Conservation (phyloP, 2,329 filamentous ascomycete species). For the Phaeosphaeria sp. region DNA sequence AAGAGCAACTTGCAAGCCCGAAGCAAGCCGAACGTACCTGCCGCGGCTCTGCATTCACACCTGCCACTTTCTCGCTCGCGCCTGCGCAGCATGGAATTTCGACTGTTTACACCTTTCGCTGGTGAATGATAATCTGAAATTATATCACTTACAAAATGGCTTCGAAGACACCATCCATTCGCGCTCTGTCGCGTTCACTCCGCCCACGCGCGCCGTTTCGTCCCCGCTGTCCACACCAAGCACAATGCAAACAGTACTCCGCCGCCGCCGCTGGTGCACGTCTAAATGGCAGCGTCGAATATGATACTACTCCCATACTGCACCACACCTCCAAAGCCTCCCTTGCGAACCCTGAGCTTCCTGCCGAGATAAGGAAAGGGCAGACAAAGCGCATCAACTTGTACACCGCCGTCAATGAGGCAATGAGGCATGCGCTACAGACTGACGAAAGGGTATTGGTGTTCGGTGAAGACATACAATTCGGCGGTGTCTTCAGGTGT, state of each 20-base stretch:
- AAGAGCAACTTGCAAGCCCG: conserved; percentile 18
- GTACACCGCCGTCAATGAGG: conserved; percentile 92
- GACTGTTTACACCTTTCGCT: neutral
- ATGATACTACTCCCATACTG: conserved; percentile 79
- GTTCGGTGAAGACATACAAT: conserved; percentile 96
- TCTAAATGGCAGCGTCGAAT: conserved; percentile 89
- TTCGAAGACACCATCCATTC: conserved; percentile 38
- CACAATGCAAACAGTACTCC: conserved; percentile 53
- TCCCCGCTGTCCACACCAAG: conserved; percentile 28
- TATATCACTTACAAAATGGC: conserved; percentile 26
- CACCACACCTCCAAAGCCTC: conserved; percentile 79
- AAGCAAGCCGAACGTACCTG: conserved; percentile 22
- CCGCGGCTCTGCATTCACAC: conserved; percentile 16
- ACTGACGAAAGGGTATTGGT: conserved; percentile 86
- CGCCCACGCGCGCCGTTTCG: conserved; percentile 35
- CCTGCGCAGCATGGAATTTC: conserved; percentile 11
- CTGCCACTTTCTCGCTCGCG: conserved; percentile 3
- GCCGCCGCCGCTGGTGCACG: conserved; percentile 58
- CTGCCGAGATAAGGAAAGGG: conserved; percentile 68
- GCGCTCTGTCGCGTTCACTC: conserved; percentile 38
- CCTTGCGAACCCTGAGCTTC: conserved; percentile 74
- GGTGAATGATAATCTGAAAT: neutral
- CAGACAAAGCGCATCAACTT: conserved; percentile 88
- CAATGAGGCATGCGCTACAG: conserved; percentile 80
- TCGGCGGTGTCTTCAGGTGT: conserved; percentile 95